Conservation (phyloP, 2,329 filamentous ascomycete genomes). For the Fusarium palustre region DNA sequence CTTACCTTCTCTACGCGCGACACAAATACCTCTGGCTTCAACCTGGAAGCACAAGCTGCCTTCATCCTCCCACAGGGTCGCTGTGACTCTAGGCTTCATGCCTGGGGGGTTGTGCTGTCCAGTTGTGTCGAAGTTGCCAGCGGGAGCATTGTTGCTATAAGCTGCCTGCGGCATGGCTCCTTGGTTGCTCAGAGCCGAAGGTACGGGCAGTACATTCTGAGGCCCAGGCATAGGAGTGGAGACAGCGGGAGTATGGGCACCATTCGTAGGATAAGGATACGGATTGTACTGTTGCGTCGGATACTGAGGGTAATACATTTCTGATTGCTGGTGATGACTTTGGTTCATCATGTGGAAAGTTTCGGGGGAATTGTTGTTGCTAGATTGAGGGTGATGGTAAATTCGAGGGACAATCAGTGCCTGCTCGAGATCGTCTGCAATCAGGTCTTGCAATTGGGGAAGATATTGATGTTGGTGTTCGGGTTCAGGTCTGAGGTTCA, state of each 20-base stretch:
- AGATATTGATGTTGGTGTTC: slow-evolving; percentile 7
- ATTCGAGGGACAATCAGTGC: background rate
- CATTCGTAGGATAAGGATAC: slow-evolving; percentile 79
- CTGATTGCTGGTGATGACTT: slow-evolving; percentile 55
- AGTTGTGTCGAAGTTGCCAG: slow-evolving; percentile 76
- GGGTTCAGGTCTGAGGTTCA: slow-evolving; percentile 1
- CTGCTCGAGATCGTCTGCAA: background rate
- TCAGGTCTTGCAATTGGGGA: slow-evolving; percentile 10
- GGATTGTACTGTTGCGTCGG: slow-evolving; percentile 71
- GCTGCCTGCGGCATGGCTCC: slow-evolving; percentile 59
- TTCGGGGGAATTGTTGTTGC: slow-evolving; percentile 38
- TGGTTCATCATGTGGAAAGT: slow-evolving; percentile 76
- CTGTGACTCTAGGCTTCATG: slow-evolving; percentile 96
- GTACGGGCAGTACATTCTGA: slow-evolving; percentile 76
- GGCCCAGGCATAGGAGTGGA: slow-evolving; percentile 73
- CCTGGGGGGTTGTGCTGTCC: slow-evolving; percentile 94
- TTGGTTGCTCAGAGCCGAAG: slow-evolving; percentile 64
- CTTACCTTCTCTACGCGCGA: slow-evolving; percentile 90
- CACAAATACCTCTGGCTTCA: slow-evolving; percentile 94
- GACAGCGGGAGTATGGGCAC: slow-evolving; percentile 73
- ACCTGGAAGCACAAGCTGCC: slow-evolving; percentile 98
- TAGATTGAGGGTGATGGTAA: slow-evolving; percentile 32
- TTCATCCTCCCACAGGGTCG: slow-evolving; percentile 98
- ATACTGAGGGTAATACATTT: slow-evolving; percentile 85
- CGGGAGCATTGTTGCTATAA: slow-evolving; percentile 60